Evolutionary conservation across 768 basidiomycete species (phyloP).

Genomic region (Termitomyces sp.): DNA sequence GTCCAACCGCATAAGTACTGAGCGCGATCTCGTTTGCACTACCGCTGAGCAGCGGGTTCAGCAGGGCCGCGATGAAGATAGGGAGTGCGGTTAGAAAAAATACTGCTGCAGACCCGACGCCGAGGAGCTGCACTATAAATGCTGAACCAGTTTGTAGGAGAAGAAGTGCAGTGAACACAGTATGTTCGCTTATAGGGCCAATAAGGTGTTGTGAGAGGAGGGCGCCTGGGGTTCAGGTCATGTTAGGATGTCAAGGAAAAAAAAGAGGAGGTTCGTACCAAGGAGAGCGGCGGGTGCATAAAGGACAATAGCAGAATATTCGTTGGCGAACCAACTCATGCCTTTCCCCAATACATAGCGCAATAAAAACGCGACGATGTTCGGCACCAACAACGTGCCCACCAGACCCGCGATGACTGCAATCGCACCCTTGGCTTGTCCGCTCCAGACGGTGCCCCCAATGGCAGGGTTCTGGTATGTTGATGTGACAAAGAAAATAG

Average conservation of each 20-base stretch:
- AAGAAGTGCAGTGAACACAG: constrained; percentile 53
- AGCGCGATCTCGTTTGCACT: constrained; percentile 39
- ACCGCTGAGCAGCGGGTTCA: constrained; percentile 37
- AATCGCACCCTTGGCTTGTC: constrained; percentile 35
- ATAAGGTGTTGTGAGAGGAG: constrained; percentile 57
- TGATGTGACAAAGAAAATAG: constrained; percentile 35
- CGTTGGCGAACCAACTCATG: constrained; percentile 84
- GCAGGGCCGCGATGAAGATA: constrained; percentile 47
- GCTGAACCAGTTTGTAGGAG: constrained; percentile 55
- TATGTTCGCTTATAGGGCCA: constrained; percentile 50
- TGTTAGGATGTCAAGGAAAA: background rate
- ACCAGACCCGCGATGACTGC: constrained; percentile 47
- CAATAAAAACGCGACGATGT: constrained; percentile 70
- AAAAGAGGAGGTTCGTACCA: constrained; percentile 33
- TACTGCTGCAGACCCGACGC: constrained; percentile 72
- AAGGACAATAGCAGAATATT: constrained; percentile 56
- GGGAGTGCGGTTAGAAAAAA: constrained; percentile 61
- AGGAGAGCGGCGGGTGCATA: constrained; percentile 73
- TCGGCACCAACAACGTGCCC: constrained; percentile 58
- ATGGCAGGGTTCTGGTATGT: constrained; percentile 29
- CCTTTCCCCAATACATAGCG: constrained; percentile 50
- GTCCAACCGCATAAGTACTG: constrained; percentile 58
- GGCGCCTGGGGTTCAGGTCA: constrained; percentile 36
- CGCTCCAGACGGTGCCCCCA: constrained; percentile 28
- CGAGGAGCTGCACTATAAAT: constrained; percentile 52